Evolutionary conservation across 139 green algal genomes (phyloP).

Genomic region (Prasinococcaceae sp.): DNA sequence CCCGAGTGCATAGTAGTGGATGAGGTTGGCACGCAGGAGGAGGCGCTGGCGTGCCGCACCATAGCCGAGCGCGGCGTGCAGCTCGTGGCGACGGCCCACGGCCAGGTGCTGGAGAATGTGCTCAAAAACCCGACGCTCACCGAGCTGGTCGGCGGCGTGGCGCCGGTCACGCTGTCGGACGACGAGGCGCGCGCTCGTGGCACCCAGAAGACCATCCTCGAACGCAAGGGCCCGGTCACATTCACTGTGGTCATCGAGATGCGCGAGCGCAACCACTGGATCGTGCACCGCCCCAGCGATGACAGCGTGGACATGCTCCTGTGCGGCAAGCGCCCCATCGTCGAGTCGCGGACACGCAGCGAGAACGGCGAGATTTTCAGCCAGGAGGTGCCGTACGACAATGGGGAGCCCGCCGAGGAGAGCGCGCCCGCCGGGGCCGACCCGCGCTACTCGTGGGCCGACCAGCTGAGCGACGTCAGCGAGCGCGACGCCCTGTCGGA

Average conservation of each 20-base stretch:
- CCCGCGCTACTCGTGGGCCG: no score
- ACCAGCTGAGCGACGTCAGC: no score
- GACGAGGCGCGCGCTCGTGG: conserved; percentile 69
- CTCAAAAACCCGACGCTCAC: conserved; percentile 86
- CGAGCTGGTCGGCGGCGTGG: conserved; percentile 53
- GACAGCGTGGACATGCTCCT: conserved; percentile 16
- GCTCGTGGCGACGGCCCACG: conserved; percentile 90
- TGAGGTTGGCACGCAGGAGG: conserved; percentile 90
- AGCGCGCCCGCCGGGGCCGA: no score
- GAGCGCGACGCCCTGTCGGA: no score
- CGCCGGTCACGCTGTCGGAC: conserved; percentile 33
- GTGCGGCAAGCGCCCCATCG: conserved; percentile 15
- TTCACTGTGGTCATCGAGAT: conserved; percentile 96
- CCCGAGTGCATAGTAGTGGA: conserved; percentile 85
- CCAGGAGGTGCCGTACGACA: no score
- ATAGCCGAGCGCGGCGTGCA: conserved; percentile 90
- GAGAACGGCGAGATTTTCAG: not conserved
- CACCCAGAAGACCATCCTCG: conserved; percentile 90
- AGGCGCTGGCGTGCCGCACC: conserved; percentile 88
- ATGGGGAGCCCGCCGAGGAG: no score
- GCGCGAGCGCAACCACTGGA: conserved; percentile 67
- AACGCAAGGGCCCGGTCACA: conserved; percentile 73
- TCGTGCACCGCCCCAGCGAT: conserved; percentile 31
- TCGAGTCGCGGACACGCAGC: conserved; percentile 4
- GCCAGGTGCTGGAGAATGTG: conserved; percentile 89